A percentile compares a stretch with the other conserved stretches of the same genome.
These are phyloP conservation scores for Phytophthora sansomeana DNA, from an alignment of 352 stramenopile species.

Conservation along the genomic window DNA sequence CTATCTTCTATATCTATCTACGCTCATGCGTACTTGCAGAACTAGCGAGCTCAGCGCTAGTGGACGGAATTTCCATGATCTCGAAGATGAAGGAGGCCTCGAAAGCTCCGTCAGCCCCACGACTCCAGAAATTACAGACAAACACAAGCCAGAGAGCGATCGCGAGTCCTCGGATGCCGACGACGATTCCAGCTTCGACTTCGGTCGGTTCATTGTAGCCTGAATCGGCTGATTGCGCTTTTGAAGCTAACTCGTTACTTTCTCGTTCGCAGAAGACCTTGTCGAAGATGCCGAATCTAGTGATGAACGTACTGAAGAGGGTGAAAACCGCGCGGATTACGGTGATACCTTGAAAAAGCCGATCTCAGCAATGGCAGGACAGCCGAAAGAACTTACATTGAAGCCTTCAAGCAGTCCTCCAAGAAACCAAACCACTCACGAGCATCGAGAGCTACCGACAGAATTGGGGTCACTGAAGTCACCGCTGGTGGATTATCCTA, in stretches of 20 bases:
- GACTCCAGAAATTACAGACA: not conserved
- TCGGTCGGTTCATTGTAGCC: slow-evolving; percentile 40
- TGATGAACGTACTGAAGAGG: slow-evolving; percentile 24
- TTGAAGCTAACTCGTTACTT: not conserved
- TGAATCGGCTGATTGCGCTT: not conserved
- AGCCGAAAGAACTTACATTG: not conserved
- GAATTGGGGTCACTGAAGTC: slow-evolving; percentile 16
- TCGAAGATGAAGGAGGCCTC: not conserved
- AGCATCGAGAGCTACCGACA: slow-evolving; percentile 8
- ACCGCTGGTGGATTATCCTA: slow-evolving; percentile 21
- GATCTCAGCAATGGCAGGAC: too few species aligned
- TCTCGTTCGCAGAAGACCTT: slow-evolving; percentile 41
- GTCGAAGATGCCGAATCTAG: slow-evolving; percentile 38
- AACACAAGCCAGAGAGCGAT: slow-evolving; percentile 11
- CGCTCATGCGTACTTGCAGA: slow-evolving; percentile 23
- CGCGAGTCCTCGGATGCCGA: slow-evolving; percentile 7
- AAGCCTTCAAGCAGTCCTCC: slow-evolving; percentile 1
- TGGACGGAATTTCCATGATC: slow-evolving; percentile 3
- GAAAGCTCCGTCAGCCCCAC: not conserved
- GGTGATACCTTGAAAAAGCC: not conserved
- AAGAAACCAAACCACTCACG: slow-evolving; percentile 10
- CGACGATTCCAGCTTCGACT: slow-evolving; percentile 53
- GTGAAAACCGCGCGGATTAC: not conserved
- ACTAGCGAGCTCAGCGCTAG: slow-evolving; percentile 40
- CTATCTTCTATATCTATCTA: slow-evolving; percentile 19